Evolutionary conservation across 106 monocot genomes (phyloP).

Genomic region (Apostasia ramifera): DNA sequence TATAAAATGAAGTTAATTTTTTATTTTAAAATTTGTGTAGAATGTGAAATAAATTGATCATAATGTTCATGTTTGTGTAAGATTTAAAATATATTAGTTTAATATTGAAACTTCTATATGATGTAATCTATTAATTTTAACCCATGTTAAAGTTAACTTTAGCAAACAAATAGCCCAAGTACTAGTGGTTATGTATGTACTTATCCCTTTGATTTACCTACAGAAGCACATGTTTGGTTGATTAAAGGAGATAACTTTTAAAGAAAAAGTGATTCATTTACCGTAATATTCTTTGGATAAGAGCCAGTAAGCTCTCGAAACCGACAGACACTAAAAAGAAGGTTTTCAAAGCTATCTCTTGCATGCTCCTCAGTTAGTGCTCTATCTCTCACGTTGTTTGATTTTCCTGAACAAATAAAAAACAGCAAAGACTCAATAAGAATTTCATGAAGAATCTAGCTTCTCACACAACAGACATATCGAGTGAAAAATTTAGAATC

Average conservation of each 20-base stretch:
- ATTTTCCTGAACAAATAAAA: conserved; percentile 30
- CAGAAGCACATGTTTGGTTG: neutral
- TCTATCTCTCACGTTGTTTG: conserved; percentile 58
- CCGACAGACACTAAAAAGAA: conserved; percentile 93
- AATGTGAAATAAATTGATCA: no score
- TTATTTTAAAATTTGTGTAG: no score
- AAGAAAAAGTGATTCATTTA: conserved; percentile 15
- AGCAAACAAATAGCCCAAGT: no score
- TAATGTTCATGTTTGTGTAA: no score
- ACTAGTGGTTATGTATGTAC: no score
- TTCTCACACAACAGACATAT: neutral
- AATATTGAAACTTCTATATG: no score
- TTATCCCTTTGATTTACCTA: no score
- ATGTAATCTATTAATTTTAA: no score
- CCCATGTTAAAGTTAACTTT: no score
- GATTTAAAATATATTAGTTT: no score
- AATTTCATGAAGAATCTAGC: neutral
- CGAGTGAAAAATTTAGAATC: no score
- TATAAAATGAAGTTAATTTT: no score
- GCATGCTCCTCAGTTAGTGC: conserved; percentile 96
- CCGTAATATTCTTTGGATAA: conserved; percentile 88
- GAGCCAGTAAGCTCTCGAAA: conserved; percentile 93
- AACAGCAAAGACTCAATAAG: neutral
- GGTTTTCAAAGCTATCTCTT: conserved; percentile 98
- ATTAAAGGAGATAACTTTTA: neutral